Evolutionary conservation across 179 eudicot species (phyloP).

Genomic region (Drosera spatulata): DNA sequence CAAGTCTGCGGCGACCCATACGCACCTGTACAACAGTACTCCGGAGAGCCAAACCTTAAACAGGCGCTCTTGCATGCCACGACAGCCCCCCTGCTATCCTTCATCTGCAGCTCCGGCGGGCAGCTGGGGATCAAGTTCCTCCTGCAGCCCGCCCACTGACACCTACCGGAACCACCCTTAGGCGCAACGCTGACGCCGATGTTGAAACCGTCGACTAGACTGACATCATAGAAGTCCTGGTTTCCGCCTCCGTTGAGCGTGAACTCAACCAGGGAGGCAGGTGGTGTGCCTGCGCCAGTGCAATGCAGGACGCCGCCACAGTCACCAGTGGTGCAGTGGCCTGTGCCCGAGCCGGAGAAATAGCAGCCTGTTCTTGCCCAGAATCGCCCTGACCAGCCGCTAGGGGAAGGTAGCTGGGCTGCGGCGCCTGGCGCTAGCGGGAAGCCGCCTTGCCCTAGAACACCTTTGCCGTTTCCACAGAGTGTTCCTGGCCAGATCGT

Average conservation of each 20-base stretch:
- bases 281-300: slow-evolving; percentile 62
- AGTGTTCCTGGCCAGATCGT: slow-evolving; percentile 76
- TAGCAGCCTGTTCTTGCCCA: slow-evolving; percentile 80
- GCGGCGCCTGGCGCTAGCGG: slow-evolving; percentile 33
- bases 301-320: slow-evolving; percentile 42
- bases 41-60: slow-evolving; percentile 39
- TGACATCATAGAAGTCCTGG: slow-evolving; percentile 73
- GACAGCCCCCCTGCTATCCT: slow-evolving; percentile 14
- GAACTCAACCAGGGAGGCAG: slow-evolving; percentile 59
- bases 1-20: slow-evolving; percentile 46
- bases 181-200: slow-evolving; percentile 48
- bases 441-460: slow-evolving; percentile 46
- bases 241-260: slow-evolving; percentile 29
- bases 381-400: slow-evolving; percentile 78
- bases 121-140: slow-evolving; percentile 43
- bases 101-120: slow-evolving; percentile 39
- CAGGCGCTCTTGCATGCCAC: slow-evolving; percentile 74
- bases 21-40: slow-evolving; percentile 62
- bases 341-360: slow-evolving; percentile 35
- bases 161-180: slow-evolving; percentile 36
- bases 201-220: slow-evolving; percentile 79
- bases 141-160: slow-evolving; percentile 59
- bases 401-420: slow-evolving; percentile 27
- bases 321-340: slow-evolving; percentile 61
- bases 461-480: slow-evolving; percentile 33